Base-by-base conservation (phyloP, 2,329 filamentous ascomycete genomes). In the Hypocrella siamensis region DNA sequence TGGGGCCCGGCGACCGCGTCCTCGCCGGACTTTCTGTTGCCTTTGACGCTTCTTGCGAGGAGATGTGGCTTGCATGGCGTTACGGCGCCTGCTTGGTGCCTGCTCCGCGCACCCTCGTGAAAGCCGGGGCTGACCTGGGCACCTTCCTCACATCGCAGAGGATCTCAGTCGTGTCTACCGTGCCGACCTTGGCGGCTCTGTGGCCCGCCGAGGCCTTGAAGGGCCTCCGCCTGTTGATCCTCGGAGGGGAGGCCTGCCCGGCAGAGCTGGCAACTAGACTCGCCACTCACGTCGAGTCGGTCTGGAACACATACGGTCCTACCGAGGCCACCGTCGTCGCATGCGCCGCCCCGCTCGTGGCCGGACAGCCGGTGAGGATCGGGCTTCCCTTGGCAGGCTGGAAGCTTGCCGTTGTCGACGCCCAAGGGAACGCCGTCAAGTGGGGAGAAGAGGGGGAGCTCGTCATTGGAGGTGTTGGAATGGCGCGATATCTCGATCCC, bases 341-440 rank as follows among this genome's bases (percentile, higher is more conserved):
- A 3, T 43, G 40, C 28, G 41, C 35, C 30, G 40, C 41, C 25
- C 40, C 36, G 26, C 36, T 43, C 9, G 31, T 26, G 3, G 35
- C 36, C 31, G 40, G 38, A 17, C 31, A 39, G 30, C 29, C 36
- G 25, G 38, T 43, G 5, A 33, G 36, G 18, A 43, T 43, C 30
- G 41, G 41, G 6, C 37, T 43, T 5, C 41, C 41, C 10, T 38
- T 43, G 9, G 38, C 35, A 17, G 41, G 41, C 2, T 43, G 41
- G 41, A 38, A 38, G 24, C 35, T 43, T n/a, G 41, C 41, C 32
- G 41, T 43, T 11, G 40, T 42, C 40, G 61, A 54, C 19, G 43
- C 47, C 8, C 54, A 62, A 33, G 60, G 59, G 3, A 53, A 63
- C 32, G 53, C 58, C n/a, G 46, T 63, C 10, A 51, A 55, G 17